Evolutionary conservation across 148 eudicot species (phyloP).

Genomic region (Diospyros kaki): DNA sequence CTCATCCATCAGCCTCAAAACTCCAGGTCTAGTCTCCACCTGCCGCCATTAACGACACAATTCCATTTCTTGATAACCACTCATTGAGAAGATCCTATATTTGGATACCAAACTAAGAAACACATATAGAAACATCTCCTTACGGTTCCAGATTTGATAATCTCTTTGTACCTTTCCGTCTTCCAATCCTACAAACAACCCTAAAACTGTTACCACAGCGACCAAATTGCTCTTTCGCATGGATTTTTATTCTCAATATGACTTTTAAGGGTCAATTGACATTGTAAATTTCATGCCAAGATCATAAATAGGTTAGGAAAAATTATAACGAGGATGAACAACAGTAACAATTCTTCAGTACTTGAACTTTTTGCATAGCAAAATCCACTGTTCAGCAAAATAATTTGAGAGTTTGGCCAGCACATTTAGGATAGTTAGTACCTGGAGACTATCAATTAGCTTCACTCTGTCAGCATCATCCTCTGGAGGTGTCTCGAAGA

Average conservation of each 20-base stretch:
- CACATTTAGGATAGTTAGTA: conserved; percentile 15
- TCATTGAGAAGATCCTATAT: background rate
- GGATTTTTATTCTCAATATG: too few relatives aligned
- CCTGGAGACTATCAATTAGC: conserved; percentile 83
- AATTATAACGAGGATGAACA: too few relatives aligned
- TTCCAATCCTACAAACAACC: conserved; percentile 82
- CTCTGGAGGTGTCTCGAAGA: conserved; percentile 62
- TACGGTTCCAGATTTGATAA: conserved; percentile 95
- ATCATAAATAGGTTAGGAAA: too few relatives aligned
- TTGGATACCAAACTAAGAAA: too few relatives aligned
- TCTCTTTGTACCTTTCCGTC: conserved; percentile 92
- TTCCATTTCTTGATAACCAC: background rate
- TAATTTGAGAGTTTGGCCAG: background rate
- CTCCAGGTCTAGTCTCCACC: conserved; percentile 97
- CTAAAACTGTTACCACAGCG: background rate
- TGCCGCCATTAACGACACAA: conserved; percentile 26
- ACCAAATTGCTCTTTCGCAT: too few relatives aligned
- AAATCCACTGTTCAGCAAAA: background rate
- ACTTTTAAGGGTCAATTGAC: too few relatives aligned
- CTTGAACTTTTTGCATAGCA: background rate
- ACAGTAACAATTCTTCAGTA: too few relatives aligned
- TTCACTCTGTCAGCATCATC: conserved; percentile 62
- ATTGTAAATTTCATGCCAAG: too few relatives aligned
- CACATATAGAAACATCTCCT: conserved; percentile 20
- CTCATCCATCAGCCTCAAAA: conserved; percentile 96